Evolutionary conservation across 1,284 basidiomycete species (phyloP), one percentile per base, ranked within the genome.

Genomic region (Fistulinella cinereoalba): DNA sequence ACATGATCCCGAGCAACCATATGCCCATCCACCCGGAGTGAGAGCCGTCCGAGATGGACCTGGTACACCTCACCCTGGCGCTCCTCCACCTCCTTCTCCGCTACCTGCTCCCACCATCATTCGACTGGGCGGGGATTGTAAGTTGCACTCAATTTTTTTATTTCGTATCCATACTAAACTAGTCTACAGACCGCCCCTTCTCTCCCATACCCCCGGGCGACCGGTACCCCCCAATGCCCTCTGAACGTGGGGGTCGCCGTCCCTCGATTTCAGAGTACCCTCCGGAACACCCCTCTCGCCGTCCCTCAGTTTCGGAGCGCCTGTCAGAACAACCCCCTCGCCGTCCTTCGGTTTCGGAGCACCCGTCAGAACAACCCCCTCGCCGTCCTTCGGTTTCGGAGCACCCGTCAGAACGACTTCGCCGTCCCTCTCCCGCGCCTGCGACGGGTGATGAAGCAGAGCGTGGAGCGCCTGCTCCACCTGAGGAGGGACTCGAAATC

Each of bases 41-140:
- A 56, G 56, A 36, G 24, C 51, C 4, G n/a, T 27, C 13, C 51
- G 34, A 16, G 56, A 53, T 19, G 22, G 31, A 41, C 13, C 24
- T 3, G n/a, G 23, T 33, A 16, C 31, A 21, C 36, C 49, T 13
- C 52, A 44, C 11, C 46, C 37, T 23, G 8, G 12, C 21, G 18
- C 39, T 23, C 44, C 46, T 16, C 42, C 27, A 5, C 42, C 47
- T 36, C n/a, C 43, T 8, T 13, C 27, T 40, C 18, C 19, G 22
- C 46, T 33, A 4, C 58, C 65, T 16, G 56, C 52, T 16, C 66
- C 66, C 25, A 65, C 66, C 8, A 61, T 65, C 27, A 67, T 65
- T n/a, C 56, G 56, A 46, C 36, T 65, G 22, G 64, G 60, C 12
- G 50, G 53, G 13, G 57, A 55, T 3, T 39, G 62, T 67, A 52